Evolutionary conservation across 257 asterid species (phyloP), one percentile per base, ranked within the genome.

Genomic region (Nicotiana attenuata): DNA sequence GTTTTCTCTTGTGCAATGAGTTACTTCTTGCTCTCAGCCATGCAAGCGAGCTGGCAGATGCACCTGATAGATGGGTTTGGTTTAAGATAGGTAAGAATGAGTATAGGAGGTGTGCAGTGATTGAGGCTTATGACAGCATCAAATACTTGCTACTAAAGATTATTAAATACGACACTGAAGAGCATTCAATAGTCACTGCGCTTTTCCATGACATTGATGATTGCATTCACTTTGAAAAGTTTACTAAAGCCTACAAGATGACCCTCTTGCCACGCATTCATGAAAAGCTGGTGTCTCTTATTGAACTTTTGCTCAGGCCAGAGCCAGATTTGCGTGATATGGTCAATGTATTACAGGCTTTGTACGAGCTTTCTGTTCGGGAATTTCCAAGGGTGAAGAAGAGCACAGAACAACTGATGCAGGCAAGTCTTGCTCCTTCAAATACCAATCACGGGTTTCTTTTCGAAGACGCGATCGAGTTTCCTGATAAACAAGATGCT

Each of bases 21-120:
- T 87, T 95, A 68, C 87, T 90, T 76, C 89, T 95, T 65, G 97
- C 98, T 83, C 85, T 95, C 77, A 88, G 89, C 86, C 95, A 93
- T 77, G 97, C 97, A 45, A 85, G 65, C 3, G 98, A 91, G 84
- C 87, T 93, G 83, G 92, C 85, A 5, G 89, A 89, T 75, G 91
- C 82, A 4, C 86, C 87, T 10, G 99, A 93, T 81, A 81, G 91
- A 80, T 88, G 86, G 95, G 85, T 95, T 81, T 95, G 98, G 99
- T 88, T 81, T 75, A 91, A 83, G 83, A 87, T 95, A 63, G 93
- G 99, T 87, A 89, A 92, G 92, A 90, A 63, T 24, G 99, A 93
- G 88, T 95, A 93, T 60, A 86, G 99, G 65, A 86, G 99, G 13
- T 93, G 99, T 85, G 99, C 98, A 5, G 98, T 92, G 73, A 83